Conservation (phyloP, 495 filamentous ascomycete species). For the Penicillium lagena region DNA sequence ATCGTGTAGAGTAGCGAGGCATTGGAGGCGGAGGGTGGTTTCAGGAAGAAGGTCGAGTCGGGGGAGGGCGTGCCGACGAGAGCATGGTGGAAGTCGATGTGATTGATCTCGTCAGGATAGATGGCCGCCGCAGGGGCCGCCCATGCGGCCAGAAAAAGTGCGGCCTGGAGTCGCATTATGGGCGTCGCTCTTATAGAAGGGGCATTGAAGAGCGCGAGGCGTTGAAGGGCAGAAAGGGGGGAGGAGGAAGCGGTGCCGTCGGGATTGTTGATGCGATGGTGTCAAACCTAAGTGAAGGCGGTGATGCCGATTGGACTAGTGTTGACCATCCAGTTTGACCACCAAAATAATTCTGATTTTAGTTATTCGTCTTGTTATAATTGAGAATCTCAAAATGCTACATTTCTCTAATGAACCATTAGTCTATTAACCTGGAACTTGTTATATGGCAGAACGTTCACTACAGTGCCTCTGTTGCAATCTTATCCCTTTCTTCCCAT, state of each 20-base stretch:
- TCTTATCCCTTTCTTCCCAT: too few relatives aligned
- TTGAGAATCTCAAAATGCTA: too few relatives aligned
- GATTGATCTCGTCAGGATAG: constrained; percentile 84
- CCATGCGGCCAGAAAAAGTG: constrained; percentile 35
- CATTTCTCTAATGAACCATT: too few relatives aligned
- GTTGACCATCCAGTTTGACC: too few relatives aligned
- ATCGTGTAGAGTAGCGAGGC: constrained; percentile 89
- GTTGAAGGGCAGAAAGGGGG: neutral
- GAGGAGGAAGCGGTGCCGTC: too few relatives aligned
- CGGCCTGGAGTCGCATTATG: constrained; percentile 42
- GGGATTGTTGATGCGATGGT: neutral
- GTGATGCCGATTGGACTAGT: constrained; percentile 1
- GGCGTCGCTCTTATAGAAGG: constrained; percentile 15
- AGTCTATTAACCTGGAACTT: too few relatives aligned
- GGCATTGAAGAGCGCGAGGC: constrained; percentile 22
- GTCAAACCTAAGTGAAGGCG: constrained; percentile 2
- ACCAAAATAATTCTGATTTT: too few relatives aligned
- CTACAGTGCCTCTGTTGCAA: too few relatives aligned
- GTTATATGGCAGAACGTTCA: too few relatives aligned
- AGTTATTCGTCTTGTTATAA: too few relatives aligned
- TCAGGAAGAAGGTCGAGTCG: constrained; percentile 91
- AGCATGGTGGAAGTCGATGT: constrained; percentile 88
- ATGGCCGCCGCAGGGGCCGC: constrained; percentile 52
- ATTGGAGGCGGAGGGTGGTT: constrained; percentile 69
- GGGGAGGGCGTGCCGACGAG: constrained; percentile 76